Evolutionary conservation across 257 asterid genomes (phyloP).

Genomic region (Solanum chilense): DNA sequence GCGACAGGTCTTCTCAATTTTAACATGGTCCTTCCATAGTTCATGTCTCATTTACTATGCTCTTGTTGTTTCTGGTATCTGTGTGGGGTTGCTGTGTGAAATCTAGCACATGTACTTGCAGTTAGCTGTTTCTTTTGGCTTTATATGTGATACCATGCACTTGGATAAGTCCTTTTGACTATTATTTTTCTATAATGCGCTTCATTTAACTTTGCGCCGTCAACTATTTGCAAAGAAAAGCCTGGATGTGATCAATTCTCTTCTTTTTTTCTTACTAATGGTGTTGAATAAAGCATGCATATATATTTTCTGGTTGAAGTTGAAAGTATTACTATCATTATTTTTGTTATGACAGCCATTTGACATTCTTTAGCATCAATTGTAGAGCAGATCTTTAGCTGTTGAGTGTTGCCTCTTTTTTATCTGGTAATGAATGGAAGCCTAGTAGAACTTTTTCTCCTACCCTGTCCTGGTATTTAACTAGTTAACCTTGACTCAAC

Average conservation of each 20-base stretch:
- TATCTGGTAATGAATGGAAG: background rate
- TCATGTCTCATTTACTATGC: background rate
- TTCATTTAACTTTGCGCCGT: background rate
- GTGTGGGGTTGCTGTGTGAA: background rate
- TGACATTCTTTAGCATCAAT: background rate
- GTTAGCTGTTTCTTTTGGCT: background rate
- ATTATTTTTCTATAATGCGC: background rate
- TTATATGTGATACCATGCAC: background rate
- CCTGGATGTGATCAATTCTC: background rate
- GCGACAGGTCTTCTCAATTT: background rate
- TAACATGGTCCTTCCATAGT: background rate
- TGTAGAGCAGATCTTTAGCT: background rate
- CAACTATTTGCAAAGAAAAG: background rate
- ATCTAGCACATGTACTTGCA: background rate
- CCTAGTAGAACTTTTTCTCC: background rate
- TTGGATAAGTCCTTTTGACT: background rate
- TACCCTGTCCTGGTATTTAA: background rate
- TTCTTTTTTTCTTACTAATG: background rate
- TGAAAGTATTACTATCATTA: background rate
- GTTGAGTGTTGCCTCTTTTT: background rate
- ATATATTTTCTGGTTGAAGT: background rate
- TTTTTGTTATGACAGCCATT: background rate
- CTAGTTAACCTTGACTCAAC: background rate
- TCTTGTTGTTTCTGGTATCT: background rate
- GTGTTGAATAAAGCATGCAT: background rate